Evolutionary conservation across 1,284 basidiomycete genomes (phyloP).

Genomic region (Bondarzewia mesenterica): DNA sequence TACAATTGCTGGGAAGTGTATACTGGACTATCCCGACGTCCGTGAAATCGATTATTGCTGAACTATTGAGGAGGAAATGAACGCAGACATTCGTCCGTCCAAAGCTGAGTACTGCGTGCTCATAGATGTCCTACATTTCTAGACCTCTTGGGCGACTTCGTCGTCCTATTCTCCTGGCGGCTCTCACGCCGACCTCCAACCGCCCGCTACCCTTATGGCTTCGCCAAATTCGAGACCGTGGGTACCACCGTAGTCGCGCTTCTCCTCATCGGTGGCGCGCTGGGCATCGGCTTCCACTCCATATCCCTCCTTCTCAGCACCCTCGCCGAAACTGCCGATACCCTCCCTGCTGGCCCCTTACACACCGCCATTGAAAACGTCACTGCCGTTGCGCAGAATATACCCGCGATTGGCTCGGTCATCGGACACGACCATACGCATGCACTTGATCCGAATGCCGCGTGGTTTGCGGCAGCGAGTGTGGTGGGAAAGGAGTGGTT

Average conservation of each 20-base stretch:
- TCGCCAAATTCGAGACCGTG: slow-evolving; percentile 91
- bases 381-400: slow-evolving; percentile 43
- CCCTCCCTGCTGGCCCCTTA: slow-evolving; percentile 49
- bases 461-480: slow-evolving; percentile 87
- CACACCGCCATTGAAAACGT: slow-evolving; percentile 54
- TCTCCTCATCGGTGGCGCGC: slow-evolving; percentile 77
- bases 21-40: neutral
- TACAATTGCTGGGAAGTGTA: neutral
- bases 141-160: slow-evolving; percentile 87
- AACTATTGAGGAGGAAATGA: neutral
- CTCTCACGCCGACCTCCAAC: slow-evolving; percentile 78
- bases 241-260: slow-evolving; percentile 83
- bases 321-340: slow-evolving; percentile 49
- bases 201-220: slow-evolving; percentile 77
- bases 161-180: slow-evolving; percentile 89
- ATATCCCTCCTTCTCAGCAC: slow-evolving; percentile 72
- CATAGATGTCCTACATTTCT: slow-evolving; percentile 9
- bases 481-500: slow-evolving; percentile 90
- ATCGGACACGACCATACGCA: slow-evolving; percentile 37
- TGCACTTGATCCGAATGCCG: slow-evolving; percentile 87
- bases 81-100: neutral
- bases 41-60: too few relatives aligned
- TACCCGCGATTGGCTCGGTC: slow-evolving; percentile 30
- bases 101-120: slow-evolving; percentile 2
- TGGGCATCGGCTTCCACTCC: slow-evolving; percentile 92